phyloP scores from a whole-genome alignment of 2,329 filamentous ascomycete genomes.

The Colletotrichum lupini region DNA sequence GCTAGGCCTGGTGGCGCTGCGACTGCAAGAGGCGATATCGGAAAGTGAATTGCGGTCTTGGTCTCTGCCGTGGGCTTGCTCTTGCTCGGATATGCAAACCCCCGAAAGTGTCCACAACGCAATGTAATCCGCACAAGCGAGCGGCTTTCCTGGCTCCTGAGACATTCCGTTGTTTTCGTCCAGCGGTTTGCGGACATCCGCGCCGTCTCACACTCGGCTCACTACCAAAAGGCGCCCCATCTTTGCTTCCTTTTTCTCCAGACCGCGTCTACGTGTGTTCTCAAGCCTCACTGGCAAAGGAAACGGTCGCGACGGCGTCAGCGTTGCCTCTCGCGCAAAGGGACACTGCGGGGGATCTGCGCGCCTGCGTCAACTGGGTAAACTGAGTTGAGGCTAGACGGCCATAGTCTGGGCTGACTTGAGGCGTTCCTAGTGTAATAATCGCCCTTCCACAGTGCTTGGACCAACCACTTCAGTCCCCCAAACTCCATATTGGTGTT shows the following conservation, averaged over 20 bases:
- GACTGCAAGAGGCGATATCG: background rate
- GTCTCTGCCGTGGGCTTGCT: background rate
- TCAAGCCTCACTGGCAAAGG: background rate
- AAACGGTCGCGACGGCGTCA: background rate
- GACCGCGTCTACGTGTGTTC: background rate
- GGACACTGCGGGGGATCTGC: conserved; percentile 28
- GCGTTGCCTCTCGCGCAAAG: conserved; percentile 4
- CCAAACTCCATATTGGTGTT: background rate
- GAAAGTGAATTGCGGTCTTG: conserved; percentile 21
- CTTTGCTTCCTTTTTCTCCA: background rate
- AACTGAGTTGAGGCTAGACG: conserved; percentile 31
- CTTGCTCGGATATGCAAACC: no score
- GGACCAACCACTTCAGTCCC: background rate
- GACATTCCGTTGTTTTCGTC: conserved; percentile 14
- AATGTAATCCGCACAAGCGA: background rate
- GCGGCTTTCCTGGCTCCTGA: background rate
- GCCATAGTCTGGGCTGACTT: conserved; percentile 19
- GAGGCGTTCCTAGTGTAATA: conserved; percentile 8
- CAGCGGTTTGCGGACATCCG: background rate
- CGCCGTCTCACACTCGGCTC: background rate
- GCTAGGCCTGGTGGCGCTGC: background rate
- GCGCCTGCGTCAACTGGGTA: conserved; percentile 2
- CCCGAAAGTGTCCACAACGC: background rate
- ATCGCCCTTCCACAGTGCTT: conserved; percentile 23
- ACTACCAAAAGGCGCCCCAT: background rate